Conservation (phyloP, 2,329 filamentous ascomycete genomes). For the Trichoderma breve region DNA sequence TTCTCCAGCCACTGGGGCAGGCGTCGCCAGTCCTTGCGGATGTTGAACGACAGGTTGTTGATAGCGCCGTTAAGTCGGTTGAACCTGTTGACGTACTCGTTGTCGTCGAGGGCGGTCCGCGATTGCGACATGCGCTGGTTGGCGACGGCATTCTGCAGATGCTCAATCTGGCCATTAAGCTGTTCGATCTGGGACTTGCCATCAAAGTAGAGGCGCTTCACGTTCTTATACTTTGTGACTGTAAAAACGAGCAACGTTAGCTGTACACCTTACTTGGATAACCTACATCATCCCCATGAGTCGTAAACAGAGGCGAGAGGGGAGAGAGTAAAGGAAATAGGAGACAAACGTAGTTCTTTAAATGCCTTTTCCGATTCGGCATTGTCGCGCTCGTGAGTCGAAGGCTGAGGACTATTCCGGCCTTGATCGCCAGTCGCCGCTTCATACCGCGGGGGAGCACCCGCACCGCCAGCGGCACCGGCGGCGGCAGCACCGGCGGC, state of each 20-base stretch:
- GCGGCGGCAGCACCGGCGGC: constrained; percentile 25
- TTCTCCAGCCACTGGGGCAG: constrained; percentile 77
- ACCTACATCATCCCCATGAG: neutral
- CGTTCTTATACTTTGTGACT: constrained; percentile 97
- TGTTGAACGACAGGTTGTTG: constrained; percentile 91
- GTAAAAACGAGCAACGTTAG: neutral
- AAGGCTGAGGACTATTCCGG: constrained; percentile 57
- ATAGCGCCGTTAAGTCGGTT: constrained; percentile 89
- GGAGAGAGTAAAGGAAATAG: neutral
- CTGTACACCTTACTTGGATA: neutral
- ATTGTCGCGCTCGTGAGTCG: constrained; percentile 40
- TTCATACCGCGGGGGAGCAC: constrained; percentile 43
- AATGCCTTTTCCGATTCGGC: constrained; percentile 53
- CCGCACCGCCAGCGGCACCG: constrained; percentile 39
- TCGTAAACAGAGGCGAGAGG: neutral
- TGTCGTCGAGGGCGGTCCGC: constrained; percentile 90
- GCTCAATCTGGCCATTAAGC: constrained; percentile 83
- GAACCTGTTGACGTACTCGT: constrained; percentile 86
- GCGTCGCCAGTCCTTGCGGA: constrained; percentile 87
- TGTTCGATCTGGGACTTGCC: constrained; percentile 89
- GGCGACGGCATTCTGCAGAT: constrained; percentile 94
- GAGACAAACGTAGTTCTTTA: constrained; percentile 54
- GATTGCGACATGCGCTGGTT: constrained; percentile 94
- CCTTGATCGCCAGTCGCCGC: constrained; percentile 45
- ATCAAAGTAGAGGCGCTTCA: constrained; percentile 97